These are phyloP conservation scores for Aspergillus fumigatiaffinis DNA, from an alignment of 2,329 filamentous ascomycete genomes.

Conservation along the genomic window DNA sequence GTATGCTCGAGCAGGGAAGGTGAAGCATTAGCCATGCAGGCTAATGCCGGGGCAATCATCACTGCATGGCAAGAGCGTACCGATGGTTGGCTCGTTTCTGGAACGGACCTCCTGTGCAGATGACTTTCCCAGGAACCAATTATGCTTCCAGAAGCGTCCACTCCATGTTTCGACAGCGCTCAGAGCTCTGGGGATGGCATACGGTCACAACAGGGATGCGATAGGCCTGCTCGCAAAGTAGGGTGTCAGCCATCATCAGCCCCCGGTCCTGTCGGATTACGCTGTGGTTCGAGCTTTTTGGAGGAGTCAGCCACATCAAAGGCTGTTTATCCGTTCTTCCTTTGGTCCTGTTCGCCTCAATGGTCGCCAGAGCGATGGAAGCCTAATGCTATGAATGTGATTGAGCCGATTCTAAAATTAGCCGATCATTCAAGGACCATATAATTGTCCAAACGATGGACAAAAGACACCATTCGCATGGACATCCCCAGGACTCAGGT, in stretches of 20 bases:
- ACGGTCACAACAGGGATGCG: neutral
- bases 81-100: constrained; percentile 11
- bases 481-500: neutral
- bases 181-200: neutral
- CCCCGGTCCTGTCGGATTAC: neutral
- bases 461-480: neutral
- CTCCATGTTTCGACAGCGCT: constrained; percentile 2
- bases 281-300: neutral
- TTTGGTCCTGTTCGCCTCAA: neutral
- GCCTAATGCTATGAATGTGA: neutral
- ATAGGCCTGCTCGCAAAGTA: constrained; percentile 2
- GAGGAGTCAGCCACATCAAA: neutral
- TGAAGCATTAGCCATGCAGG: constrained; percentile 13
- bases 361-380: neutral
- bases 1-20: constrained; percentile 1
- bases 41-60: constrained; percentile 19
- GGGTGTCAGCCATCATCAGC: constrained; percentile 6
- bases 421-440: neutral
- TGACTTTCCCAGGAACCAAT: constrained; percentile 14
- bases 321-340: neutral
- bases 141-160: constrained; percentile 10
- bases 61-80: constrained; percentile 13
- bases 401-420: neutral
- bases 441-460: neutral
- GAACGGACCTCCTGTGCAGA: constrained; percentile 13